Conservation (phyloP, 1,284 basidiomycete species). For the Puccinia polysora region DNA sequence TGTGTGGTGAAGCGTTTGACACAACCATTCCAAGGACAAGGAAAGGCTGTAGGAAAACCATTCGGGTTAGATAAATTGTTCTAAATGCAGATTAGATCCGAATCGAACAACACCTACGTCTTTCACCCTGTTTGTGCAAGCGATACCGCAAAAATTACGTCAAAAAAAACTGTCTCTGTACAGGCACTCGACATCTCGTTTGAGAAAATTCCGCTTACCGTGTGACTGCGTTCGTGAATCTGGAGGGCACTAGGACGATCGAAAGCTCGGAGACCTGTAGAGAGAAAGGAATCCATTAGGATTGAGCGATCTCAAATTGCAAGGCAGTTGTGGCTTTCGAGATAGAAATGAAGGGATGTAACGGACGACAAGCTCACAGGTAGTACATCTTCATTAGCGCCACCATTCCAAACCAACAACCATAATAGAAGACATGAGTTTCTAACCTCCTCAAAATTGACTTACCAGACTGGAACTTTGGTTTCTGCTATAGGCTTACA, state of each 20-base stretch:
- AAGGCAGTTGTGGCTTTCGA: neutral
- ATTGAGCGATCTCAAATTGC: no score
- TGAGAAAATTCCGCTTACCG: conserved; percentile 12
- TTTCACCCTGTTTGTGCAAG: conserved; percentile 21
- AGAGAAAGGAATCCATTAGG: neutral
- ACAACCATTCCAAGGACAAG: conserved; percentile 42
- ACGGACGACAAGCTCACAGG: conserved; percentile 5
- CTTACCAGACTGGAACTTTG: no score
- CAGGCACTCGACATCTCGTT: neutral
- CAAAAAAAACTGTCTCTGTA: neutral
- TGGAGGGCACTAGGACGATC: conserved; percentile 41
- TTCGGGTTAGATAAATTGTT: neutral
- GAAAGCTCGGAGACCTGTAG: conserved; percentile 35
- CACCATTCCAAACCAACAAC: neutral
- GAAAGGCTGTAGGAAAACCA: conserved; percentile 26
- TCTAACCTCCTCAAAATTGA: no score
- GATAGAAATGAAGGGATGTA: neutral
- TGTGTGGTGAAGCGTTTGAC: conserved; percentile 42
- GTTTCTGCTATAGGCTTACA: conserved; percentile 6
- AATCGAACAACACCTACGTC: conserved; percentile 18
- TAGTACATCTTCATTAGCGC: conserved; percentile 21
- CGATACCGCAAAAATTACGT: neutral
- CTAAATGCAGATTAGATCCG: no score
- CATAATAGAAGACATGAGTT: neutral
- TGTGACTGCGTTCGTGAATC: conserved; percentile 42